Percentiles rank a stretch among this genome's conserved stretches.
phyloP scores from a whole-genome alignment of 1,284 basidiomycete species.

The Ceratobasidium sp. region DNA sequence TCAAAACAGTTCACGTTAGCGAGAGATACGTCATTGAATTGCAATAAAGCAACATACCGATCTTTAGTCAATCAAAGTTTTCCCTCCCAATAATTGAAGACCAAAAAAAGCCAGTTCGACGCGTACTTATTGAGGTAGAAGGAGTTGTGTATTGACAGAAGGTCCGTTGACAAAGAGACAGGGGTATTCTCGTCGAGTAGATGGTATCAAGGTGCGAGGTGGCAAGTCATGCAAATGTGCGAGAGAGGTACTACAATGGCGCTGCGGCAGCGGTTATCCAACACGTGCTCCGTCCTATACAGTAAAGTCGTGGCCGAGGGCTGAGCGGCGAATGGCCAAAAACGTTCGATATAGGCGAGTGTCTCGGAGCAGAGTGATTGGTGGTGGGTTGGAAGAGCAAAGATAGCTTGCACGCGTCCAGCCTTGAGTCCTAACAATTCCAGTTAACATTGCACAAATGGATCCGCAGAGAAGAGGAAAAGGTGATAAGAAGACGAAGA shows the following conservation, averaged over 20 bases:
- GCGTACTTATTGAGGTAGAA: conserved; percentile 15
- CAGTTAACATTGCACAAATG: background rate
- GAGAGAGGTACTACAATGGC: background rate
- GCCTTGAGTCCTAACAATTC: background rate
- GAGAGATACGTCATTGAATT: background rate
- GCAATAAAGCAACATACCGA: background rate
- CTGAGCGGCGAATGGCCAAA: background rate
- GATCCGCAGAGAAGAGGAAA: too few species aligned
- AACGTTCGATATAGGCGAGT: conserved; percentile 3
- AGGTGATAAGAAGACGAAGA: too few species aligned
- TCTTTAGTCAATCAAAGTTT: background rate
- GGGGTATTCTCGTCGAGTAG: background rate
- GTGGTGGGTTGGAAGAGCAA: background rate
- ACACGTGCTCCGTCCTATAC: background rate
- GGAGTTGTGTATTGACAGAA: background rate
- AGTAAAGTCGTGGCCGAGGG: background rate
- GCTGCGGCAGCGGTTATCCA: background rate
- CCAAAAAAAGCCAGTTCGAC: background rate
- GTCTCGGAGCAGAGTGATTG: background rate
- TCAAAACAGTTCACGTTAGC: background rate
- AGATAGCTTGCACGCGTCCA: conserved; percentile 11
- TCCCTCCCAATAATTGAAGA: background rate
- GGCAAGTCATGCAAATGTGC: background rate
- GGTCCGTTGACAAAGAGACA: background rate
- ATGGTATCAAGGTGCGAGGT: conserved; percentile 9